Base-by-base conservation (phyloP, 345 rosid species). In the Microcos paniculata region DNA sequence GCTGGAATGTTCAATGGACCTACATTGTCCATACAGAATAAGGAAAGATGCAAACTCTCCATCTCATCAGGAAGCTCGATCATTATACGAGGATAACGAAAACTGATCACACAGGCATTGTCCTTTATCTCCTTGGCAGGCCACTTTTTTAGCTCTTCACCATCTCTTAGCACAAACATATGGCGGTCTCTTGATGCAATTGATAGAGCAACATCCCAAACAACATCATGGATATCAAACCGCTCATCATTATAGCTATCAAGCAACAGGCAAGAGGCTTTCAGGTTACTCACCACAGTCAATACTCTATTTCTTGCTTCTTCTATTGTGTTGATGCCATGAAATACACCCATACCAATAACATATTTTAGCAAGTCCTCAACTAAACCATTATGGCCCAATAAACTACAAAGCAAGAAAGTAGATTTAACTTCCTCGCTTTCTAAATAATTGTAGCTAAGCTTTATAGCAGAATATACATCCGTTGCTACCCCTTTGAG, bases 331-430 rank as follows among this genome's bases (percentile, higher is more conserved):
- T 33, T 4, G 7, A 30, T 26, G 26, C 48, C 35, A 40, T 28
- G 8, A 21, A 80, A 78, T 33, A 80, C 26, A 2, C 78, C 65
- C 63, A 68, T 13, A 5, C 80, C 86, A 28, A 71, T 40, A 1
- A 40, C 8, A 28, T 61, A 61, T 1, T 31, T 12, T 19, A 61
- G 8, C 65, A 61, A 23, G 65, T 11, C 6, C 1, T 61, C 40
- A 10, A 28, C 13, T 2, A n/a, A 10, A 16, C 53, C 15, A 72
- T 58, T 0, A 38, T 33, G 28, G 1, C 59, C 59, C 21, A 64
- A 8, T 24, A 33, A 64, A 26, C 68, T 40, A 38, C 35, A 80
- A 21, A 77, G 71, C n/a, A 73, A 55, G 23, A 84, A 78, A 6
- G 64, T 33, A 1, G 35, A 19, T 48, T 73, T 49, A 12, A 68